These are phyloP conservation scores for Penicillium bovifimosum DNA, from an alignment of 495 filamentous ascomycete species.

Conservation along the genomic window DNA sequence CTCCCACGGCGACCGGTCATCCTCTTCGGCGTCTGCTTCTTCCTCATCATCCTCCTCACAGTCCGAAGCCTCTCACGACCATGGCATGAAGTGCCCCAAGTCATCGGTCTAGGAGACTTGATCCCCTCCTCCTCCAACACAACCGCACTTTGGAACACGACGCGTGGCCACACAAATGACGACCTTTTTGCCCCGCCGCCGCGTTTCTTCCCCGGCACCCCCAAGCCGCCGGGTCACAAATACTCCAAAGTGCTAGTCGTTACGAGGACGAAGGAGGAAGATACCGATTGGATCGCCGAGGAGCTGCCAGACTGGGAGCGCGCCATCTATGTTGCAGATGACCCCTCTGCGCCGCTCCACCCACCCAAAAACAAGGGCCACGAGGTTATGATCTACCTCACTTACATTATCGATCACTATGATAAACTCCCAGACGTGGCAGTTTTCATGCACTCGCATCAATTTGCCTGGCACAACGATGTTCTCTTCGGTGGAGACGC, in stretches of 20 bases:
- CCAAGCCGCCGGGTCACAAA: slow-evolving; percentile 36
- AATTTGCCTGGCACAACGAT: slow-evolving; percentile 63
- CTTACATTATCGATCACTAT: slow-evolving; percentile 69
- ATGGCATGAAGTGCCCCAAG: slow-evolving; percentile 34
- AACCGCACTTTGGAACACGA: slow-evolving; percentile 22
- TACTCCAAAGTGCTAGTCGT: slow-evolving; percentile 55
- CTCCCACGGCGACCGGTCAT: slow-evolving; percentile 32
- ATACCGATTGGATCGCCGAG: slow-evolving; percentile 55
- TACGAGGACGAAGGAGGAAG: slow-evolving; percentile 49
- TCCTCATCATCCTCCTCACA: slow-evolving; percentile 27
- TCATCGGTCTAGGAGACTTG: slow-evolving; percentile 34
- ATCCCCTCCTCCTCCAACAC: slow-evolving; percentile 15
- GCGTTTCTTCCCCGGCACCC: slow-evolving; percentile 33
- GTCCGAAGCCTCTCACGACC: slow-evolving; percentile 28
- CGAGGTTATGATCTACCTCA: slow-evolving; percentile 71
- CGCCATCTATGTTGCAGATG: slow-evolving; percentile 62
- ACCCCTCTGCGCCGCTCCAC: slow-evolving; percentile 53
- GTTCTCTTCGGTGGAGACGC: slow-evolving; percentile 45
- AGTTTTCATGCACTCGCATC: slow-evolving; percentile 67
- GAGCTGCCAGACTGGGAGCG: slow-evolving; percentile 51
- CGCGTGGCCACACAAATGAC: slow-evolving; percentile 12
- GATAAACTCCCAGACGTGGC: slow-evolving; percentile 59
- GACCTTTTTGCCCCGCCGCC: slow-evolving; percentile 30
- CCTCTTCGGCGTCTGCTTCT: slow-evolving; percentile 36
- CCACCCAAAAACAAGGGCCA: slow-evolving; percentile 71